Conservation (phyloP, 2,329 filamentous ascomycete species). For the Fusarium palustre region DNA sequence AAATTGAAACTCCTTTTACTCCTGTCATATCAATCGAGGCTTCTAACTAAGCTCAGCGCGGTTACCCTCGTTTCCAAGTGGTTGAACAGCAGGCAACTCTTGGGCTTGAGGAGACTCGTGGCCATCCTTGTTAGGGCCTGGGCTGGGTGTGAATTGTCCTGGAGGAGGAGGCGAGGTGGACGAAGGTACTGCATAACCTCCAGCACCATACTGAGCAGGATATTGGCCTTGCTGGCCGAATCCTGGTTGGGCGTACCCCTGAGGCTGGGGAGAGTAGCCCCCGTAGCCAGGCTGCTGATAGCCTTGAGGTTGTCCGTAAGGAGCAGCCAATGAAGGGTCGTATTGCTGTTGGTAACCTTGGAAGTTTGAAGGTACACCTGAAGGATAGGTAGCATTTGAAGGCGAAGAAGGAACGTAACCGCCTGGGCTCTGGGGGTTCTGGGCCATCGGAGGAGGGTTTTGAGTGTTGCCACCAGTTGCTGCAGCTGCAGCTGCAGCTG, state of each 20-base stretch:
- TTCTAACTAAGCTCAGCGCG: conserved; percentile 50
- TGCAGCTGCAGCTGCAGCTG: conserved; percentile 20
- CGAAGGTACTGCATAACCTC: conserved; percentile 35
- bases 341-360: conserved; percentile 45
- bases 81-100: conserved; percentile 48
- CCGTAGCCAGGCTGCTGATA: conserved; percentile 42
- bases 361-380: conserved; percentile 46
- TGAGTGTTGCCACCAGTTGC: conserved; percentile 19
- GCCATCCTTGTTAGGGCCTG: conserved; percentile 43
- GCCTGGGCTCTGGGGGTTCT: conserved; percentile 40
- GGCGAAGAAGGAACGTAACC: conserved; percentile 41
- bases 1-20: conserved; percentile 20
- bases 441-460: conserved; percentile 37
- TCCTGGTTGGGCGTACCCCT: conserved; percentile 38
- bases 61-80: conserved; percentile 50
- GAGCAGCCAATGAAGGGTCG: conserved; percentile 39
- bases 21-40: not conserved
- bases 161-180: conserved; percentile 47
- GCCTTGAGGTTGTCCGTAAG: conserved; percentile 40
- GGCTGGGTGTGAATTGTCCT: conserved; percentile 47
- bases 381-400: conserved; percentile 43
- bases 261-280: conserved; percentile 41
- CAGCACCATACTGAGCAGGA: conserved; percentile 38
- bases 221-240: conserved; percentile 43
- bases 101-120: conserved; percentile 33